Base-by-base conservation (phyloP, 2,329 filamentous ascomycete genomes). In the Epichloe gansuensis region DNA sequence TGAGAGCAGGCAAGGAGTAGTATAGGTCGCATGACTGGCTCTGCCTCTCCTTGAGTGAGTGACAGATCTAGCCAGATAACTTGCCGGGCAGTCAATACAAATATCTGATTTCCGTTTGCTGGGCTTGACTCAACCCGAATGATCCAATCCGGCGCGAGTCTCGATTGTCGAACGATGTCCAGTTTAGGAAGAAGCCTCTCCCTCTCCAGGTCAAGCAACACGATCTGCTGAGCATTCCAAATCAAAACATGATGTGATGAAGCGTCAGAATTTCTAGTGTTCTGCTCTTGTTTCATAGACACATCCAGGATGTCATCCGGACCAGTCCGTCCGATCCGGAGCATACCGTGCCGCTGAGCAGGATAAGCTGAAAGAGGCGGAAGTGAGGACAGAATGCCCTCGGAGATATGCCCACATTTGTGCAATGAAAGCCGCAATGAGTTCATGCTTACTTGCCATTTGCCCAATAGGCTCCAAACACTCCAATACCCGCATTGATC, bases 401-500 rank as follows among this genome's bases (percentile, higher is more conserved):
- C 63, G 13, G 60, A 61, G 6, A 76, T 70, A 49, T 74, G 71
- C 2, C 77, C 77, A 50, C 68, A 68, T 49, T 65, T 64, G 17
- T 52, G 60, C 36, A 68, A 60, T 7, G 62, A 63, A 17, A 67
- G 61, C 11, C 59, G 68, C 35, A 67, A 57, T 8, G 59, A 64
- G 34, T 62, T 68, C 21, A 66, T 64, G 23, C 64, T 61, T 11
- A 64, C 60, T 17, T 66, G 56, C 53, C 63, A 60, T 55, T 61
- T 70, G 51, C 68, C 70, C 12, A 59, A 57, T 25, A 85, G 67
- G 54, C 85, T 74, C 81, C 83, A 88, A 4, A 88, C 64, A 43
- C 71, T 81, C 86, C 85, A 90, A 53, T 70, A 71, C 1, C 84
- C 85, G 36, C 68, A 68, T 49, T 79, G 72, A 59, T 89, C 83